Evolutionary conservation across 148 eudicot species (phyloP), one percentile per base, ranked within the genome.

Genomic region (Rhododendron simsii): DNA sequence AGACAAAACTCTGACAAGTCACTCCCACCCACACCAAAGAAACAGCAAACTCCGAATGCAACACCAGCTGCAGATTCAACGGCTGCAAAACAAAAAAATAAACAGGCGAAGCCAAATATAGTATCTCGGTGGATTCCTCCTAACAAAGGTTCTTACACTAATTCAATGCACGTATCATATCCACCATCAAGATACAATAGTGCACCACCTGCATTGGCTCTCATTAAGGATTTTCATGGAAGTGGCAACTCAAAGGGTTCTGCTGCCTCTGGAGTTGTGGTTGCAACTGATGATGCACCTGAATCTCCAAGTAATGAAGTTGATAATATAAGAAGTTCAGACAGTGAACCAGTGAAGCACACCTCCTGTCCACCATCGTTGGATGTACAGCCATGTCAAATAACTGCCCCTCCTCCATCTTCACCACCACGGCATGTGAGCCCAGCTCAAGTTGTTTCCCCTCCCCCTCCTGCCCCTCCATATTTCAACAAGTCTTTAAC

Each of bases 111-210:
- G 91, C 91, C 93, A 87, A 95, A 89, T 90, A 83, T 87, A 77
- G 98, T 92, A 79, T 95, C 94, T 73, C 87, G 92, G 57, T 97
- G 98, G 98, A 94, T 95, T 83, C 96, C 96, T 83, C 88, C 96
- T 69, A 94, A 95, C 86, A 95, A 92, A 91, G 98, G 95, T 41
- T 89, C 93, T 80, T 92, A 92, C 87, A 92, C 95, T 63, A 92
- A 91, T 83, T 93, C 96, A n/a, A 92, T 94, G 98, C 98, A 95
- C 86, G 92, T 95, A 14, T 91, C 91, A 11, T 95, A 93, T 90
- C 98, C 96, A 30, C 94, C 93, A 79, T 87, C 93, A 84, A 92
- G 95, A 85, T 81, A 89, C 81, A 92, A 90, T 74, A 94, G 92
- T 87, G 92, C 96, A 81, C 99, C 98, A 41, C 90, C 94, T 75